Evolutionary conservation across 768 basidiomycete species (phyloP), one percentile per base, ranked within the genome.

Genomic region (Cystofilobasidium capitatum): DNA sequence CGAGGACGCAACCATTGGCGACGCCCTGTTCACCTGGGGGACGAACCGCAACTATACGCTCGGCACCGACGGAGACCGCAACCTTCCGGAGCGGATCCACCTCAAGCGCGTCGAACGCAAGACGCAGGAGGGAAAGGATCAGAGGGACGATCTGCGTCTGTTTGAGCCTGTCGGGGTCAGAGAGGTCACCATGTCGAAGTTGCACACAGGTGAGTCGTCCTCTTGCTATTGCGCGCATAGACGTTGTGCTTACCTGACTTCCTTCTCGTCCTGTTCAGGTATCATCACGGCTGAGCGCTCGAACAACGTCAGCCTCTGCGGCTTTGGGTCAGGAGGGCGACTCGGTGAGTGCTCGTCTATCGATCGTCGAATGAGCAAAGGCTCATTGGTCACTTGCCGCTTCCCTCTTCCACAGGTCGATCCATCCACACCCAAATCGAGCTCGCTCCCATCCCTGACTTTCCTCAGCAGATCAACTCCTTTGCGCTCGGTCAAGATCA

Each of bases 401-500:
- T 6, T 35, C 49, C 40, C 31, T 49, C 35, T 37, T 2, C 1
- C 35, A 81, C 92, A 20, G 92, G 90, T 2, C 82, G 82, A 2
- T 82, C 81, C 2, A 82, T 87, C 45, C 88, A 91, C 72, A 91
- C 87, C 17, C 89, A 92, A 75, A 87, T 87, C 70, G 80, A 81
- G 16, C 81, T 91, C 36, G 82, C 82, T 47, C 83, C 86, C 0
- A 76, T 89, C 20, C 74, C 82, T 0, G 82, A 84, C 36, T 79
- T 87, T 51, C 77, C 82, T 0, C 80, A 84, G 44, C 70, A 71
- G 35, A 82, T 92, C 36, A 78, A 81, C 8, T 79, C 84, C 17
- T 82, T 97, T 31, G 90, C 91, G 0, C 80, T 92, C 9, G 93
- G 90, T 14, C 94, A 94, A 75, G 96, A 99, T 73, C 96, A 98